A percentile compares a stretch with the other conserved stretches of the same genome.
Evolutionary conservation across 805 yeast species (phyloP).

Genomic region (Candida maesae): DNA sequence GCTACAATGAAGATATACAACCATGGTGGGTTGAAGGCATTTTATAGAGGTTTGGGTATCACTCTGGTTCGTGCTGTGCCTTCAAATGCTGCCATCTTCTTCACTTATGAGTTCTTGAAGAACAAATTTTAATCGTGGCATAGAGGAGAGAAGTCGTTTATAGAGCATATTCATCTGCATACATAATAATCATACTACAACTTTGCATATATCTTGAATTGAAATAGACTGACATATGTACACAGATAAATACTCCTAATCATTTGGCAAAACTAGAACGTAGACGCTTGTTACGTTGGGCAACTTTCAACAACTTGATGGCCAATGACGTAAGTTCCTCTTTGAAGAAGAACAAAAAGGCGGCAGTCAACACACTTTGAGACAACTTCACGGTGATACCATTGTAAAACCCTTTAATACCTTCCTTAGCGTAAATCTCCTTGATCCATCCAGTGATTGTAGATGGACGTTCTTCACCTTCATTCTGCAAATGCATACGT

Average conservation of each 20-base stretch:
- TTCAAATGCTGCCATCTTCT: slow-evolving; percentile 84
- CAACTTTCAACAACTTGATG: slow-evolving; percentile 46
- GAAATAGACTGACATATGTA: too few species aligned
- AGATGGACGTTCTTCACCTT: slow-evolving; percentile 25
- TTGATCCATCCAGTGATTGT: slow-evolving; percentile 48
- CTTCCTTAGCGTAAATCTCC: slow-evolving; percentile 65
- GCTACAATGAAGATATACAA: slow-evolving; percentile 40
- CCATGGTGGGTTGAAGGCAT: slow-evolving; percentile 61
- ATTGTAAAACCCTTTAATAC: slow-evolving; percentile 70
- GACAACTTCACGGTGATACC: slow-evolving; percentile 77
- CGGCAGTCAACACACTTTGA: slow-evolving; percentile 85
- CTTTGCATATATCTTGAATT: too few species aligned
- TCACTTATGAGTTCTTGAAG: slow-evolving; percentile 66
- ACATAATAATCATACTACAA: too few species aligned
- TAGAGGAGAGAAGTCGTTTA: too few species aligned
- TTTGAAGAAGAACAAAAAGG: slow-evolving; percentile 85
- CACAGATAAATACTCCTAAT: too few species aligned
- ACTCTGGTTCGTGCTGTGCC: slow-evolving; percentile 82
- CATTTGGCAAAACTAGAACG: slow-evolving; percentile 2
- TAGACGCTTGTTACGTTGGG: slow-evolving; percentile 18
- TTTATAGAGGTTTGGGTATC: slow-evolving; percentile 83
- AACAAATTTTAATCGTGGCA: slow-evolving; percentile 19
- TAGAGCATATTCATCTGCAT: too few species aligned
- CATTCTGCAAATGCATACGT: slow-evolving; percentile 72
- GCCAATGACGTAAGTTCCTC: slow-evolving; percentile 72